Evolutionary conservation across 2,329 filamentous ascomycete species (phyloP), one percentile per base, ranked within the genome.

Genomic region (Emergomyces africanus): DNA sequence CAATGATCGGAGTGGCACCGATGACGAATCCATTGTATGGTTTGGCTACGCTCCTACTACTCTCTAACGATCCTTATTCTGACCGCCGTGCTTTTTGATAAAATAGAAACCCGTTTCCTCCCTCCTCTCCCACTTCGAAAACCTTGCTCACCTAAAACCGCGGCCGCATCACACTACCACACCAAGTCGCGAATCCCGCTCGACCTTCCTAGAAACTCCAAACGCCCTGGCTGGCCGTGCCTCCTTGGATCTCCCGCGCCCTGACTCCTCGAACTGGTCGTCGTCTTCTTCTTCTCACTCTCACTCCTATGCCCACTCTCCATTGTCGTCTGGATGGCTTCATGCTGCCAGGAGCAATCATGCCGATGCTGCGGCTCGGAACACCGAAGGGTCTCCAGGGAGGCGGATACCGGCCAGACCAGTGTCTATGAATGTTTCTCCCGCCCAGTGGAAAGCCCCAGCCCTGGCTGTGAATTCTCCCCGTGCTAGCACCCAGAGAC

Each of bases 371-470:
- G 23, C 39, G 18, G 15, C 37, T 30, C 23, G 3, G 10, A 44
- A 14, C 25, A 15, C 20, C 9, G 39, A 55, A 44, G 70, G 67
- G 23, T 75, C 73, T 81, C 83, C 62, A 82, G 73, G 67, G 81
- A 84, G 61, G 82, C 77, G 72, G 81, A 85, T 67, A 84, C 82
- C 68, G 85, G 83, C 68, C 57, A 68, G 75, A 48, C 75, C 74
- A n/a, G 68, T 75, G 62, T 77, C 75, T 18, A 73, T 77, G 74
- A 70, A 68, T 59, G 61, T 76, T 37, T 70, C 71, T 39, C 71
- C 74, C 4, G 71, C 74, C 15, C 70, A 75, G 30, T 73, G 75
- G 59, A 65, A 75, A 14, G 68, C 72, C 12, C 75, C 75, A 12
- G 72, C 70, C 1, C 67, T 77, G 56, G 73, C 72, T 5, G 69